Evolutionary conservation across 345 rosid genomes (phyloP).

Genomic region (Dipteronia dyeriana): DNA sequence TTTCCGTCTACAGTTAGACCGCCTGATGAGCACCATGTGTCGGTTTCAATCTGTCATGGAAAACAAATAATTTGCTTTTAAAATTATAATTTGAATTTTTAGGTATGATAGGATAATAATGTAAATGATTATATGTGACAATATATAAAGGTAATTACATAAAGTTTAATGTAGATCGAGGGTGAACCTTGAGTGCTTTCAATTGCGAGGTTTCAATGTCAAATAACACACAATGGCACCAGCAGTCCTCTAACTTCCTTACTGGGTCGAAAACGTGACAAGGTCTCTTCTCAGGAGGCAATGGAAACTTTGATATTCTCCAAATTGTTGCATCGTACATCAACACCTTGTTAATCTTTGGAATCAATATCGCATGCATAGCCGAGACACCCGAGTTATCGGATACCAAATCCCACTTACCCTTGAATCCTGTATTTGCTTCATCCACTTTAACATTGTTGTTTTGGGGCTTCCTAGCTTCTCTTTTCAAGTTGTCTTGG

Average conservation of each 20-base stretch:
- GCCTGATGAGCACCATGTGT: constrained; percentile 98
- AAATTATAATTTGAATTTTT: too few species aligned
- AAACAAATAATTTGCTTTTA: too few species aligned
- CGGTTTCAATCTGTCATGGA: constrained; percentile 49
- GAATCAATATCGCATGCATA: constrained; percentile 81
- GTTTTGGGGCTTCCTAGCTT: background rate
- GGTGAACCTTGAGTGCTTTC: constrained; percentile 52
- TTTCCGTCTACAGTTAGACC: constrained; percentile 67
- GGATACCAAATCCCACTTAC: constrained; percentile 59
- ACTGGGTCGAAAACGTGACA: constrained; percentile 43
- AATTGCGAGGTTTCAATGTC: constrained; percentile 45
- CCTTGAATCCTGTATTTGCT: constrained; percentile 29
- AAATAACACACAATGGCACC: constrained; percentile 56
- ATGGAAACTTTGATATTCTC: constrained; percentile 43
- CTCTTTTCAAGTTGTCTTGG: too few species aligned
- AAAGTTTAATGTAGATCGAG: background rate
- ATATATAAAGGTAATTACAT: too few species aligned
- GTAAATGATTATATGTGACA: background rate
- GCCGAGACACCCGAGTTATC: constrained; percentile 74
- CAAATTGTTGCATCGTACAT: constrained; percentile 81
- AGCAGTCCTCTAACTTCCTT: constrained; percentile 47
- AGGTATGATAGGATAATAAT: too few species aligned
- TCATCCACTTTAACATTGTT: background rate
- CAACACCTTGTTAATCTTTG: constrained; percentile 54
- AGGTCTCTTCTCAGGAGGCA: constrained; percentile 28